phyloP scores from a whole-genome alignment of 345 rosid genomes.

The Aegle marmelos region DNA sequence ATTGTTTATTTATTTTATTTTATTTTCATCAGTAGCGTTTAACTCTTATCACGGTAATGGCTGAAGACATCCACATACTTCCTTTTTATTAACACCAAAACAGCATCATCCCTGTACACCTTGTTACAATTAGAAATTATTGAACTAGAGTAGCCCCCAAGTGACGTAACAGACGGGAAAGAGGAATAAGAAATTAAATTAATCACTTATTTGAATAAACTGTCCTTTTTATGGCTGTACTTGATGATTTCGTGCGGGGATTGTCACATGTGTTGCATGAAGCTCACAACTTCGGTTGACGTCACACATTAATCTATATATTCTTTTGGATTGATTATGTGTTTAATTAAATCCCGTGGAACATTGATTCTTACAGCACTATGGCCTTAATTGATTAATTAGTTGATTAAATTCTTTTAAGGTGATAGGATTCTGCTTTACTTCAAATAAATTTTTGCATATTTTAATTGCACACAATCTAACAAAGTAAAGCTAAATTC shows the following conservation, averaged over 20 bases:
- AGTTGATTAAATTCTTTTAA: not conserved
- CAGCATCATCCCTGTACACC: not conserved
- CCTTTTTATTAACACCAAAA: too few species aligned
- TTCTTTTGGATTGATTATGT: not conserved
- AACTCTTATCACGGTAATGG: too few species aligned
- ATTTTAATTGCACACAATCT: slow-evolving; percentile 9
- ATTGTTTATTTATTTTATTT: too few species aligned
- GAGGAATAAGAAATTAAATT: not conserved
- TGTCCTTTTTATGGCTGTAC: not conserved
- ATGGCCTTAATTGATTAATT: slow-evolving; percentile 3
- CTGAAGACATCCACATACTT: too few species aligned
- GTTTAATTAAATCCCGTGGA: too few species aligned
- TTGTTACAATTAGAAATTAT: not conserved
- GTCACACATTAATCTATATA: not conserved
- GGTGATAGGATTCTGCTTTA: not conserved
- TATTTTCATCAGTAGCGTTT: too few species aligned
- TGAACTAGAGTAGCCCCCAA: not conserved
- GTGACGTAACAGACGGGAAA: not conserved
- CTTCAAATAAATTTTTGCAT: not conserved
- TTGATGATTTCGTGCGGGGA: not conserved
- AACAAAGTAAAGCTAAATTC: slow-evolving; percentile 8
- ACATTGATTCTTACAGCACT: slow-evolving; percentile 5
- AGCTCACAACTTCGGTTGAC: too few species aligned
- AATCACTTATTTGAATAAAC: not conserved
- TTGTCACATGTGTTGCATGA: not conserved